Conservation (phyloP, 805 yeast species). For the Yarrowia sp. region DNA sequence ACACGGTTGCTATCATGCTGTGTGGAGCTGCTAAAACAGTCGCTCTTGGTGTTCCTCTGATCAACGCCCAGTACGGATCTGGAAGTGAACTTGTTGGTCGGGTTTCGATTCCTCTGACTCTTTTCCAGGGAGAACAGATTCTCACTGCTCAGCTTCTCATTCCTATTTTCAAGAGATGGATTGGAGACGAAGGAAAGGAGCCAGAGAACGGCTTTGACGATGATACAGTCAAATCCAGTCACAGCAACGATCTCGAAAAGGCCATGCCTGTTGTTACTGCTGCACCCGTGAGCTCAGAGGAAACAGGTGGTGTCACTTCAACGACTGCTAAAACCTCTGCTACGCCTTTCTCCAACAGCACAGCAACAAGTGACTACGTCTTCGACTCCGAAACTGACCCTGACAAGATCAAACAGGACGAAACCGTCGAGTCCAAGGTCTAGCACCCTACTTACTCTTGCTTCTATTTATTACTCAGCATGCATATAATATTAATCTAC, state of each 20-base stretch:
- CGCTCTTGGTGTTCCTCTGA: conserved; percentile 84
- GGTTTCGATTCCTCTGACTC: conserved; percentile 78
- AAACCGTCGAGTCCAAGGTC: conserved; percentile 6
- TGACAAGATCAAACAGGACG: conserved; percentile 22
- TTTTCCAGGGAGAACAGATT: conserved; percentile 89
- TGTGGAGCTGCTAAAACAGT: conserved; percentile 96
- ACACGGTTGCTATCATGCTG: conserved; percentile 79
- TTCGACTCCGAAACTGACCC: conserved; percentile 22
- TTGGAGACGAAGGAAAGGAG: conserved; percentile 45
- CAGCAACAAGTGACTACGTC: background rate
- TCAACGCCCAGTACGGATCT: conserved; percentile 80
- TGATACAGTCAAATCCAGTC: background rate
- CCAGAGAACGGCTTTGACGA: conserved; percentile 21
- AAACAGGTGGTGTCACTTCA: background rate
- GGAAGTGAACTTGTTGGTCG: conserved; percentile 61
- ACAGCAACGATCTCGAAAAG: conserved; percentile 14
- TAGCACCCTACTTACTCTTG: too few species aligned
- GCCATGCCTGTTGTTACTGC: background rate
- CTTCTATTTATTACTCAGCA: conserved; percentile 16
- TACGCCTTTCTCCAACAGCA: background rate
- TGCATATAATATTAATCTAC: conserved; percentile 20
- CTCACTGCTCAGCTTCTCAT: conserved; percentile 78
- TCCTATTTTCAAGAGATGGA: conserved; percentile 73
- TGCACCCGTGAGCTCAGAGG: background rate
- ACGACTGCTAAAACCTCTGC: background rate